These are phyloP conservation scores for Vicia sativa DNA, from an alignment of 306 rosid genomes.

Conservation along the genomic window DNA sequence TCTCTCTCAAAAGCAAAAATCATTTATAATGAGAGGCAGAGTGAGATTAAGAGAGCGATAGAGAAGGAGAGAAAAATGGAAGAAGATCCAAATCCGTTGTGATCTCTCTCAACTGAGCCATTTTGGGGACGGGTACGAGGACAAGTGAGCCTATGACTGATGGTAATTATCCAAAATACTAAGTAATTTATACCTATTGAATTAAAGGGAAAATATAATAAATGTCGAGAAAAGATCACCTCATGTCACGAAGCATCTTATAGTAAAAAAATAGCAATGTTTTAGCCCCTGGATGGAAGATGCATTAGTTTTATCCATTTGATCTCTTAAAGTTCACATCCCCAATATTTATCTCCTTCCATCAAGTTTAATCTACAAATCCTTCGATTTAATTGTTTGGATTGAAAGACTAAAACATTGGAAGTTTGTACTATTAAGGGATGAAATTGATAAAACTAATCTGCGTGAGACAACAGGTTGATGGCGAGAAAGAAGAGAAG, in stretches of 20 bases:
- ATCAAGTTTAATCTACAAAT: conserved; percentile 4
- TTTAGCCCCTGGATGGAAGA: no score
- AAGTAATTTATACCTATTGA: conserved; percentile 23
- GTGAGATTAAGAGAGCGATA: no score
- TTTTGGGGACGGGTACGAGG: no score
- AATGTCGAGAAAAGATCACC: background rate
- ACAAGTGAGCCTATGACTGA: no score
- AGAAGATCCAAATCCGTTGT: no score
- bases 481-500: background rate
- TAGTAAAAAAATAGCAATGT: conserved; percentile 23
- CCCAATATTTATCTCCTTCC: background rate
- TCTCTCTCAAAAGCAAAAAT: no score
- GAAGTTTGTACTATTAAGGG: background rate
- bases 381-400: conserved; percentile 7
- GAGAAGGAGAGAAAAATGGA: no score
- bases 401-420: background rate
- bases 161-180: conserved; percentile 18
- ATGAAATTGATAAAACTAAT: conserved; percentile 6
- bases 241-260: conserved; percentile 6
- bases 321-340: background rate
- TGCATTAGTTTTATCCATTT: no score
- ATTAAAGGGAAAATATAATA: background rate
- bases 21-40: no score
- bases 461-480: background rate
- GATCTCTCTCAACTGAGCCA: no score